Percentiles rank a stretch among this genome's conserved stretches.
Conservation (phyloP, 2,329 filamentous ascomycete species). For the Acarospora socialis region DNA sequence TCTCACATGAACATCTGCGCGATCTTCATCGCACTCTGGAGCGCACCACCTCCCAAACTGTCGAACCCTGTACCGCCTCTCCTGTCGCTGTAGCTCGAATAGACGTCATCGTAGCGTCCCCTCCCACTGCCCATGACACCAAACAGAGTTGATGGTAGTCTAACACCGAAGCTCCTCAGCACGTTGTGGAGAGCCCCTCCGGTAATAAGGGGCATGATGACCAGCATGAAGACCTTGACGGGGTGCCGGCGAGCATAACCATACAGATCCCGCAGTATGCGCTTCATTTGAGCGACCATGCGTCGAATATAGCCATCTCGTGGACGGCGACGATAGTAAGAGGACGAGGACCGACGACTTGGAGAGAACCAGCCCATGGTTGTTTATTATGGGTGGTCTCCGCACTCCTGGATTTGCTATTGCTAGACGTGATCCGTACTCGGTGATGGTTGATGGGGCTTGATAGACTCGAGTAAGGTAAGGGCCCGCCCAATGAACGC, state of each 20-base stretch:
- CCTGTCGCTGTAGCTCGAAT: constrained; percentile 21
- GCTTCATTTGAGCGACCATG: constrained; percentile 60
- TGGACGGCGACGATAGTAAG: constrained; percentile 65
- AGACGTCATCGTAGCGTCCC: too few relatives aligned
- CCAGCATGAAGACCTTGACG: constrained; percentile 71
- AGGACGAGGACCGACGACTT: constrained; percentile 45
- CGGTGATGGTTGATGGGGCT: constrained; percentile 34
- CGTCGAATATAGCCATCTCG: constrained; percentile 64
- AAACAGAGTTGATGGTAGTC: constrained; percentile 49
- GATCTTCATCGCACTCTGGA: constrained; percentile 35
- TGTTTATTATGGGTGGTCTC: constrained; percentile 20
- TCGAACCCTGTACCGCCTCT: constrained; percentile 15
- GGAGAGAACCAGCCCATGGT: too few relatives aligned
- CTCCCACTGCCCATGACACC: constrained; percentile 18
- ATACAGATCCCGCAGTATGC: constrained; percentile 65
- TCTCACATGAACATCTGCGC: constrained; percentile 38
- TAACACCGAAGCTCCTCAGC: constrained; percentile 63
- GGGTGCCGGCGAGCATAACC: constrained; percentile 74
- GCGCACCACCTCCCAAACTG: constrained; percentile 27
- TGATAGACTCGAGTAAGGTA: too few relatives aligned
- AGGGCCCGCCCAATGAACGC: too few relatives aligned
- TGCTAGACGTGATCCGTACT: constrained; percentile 27
- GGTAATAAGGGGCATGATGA: constrained; percentile 75
- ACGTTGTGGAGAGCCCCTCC: constrained; percentile 69
- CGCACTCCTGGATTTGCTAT: constrained; percentile 14